Evolutionary conservation across 129 eudicot species (phyloP).

Genomic region (Flaveria ramosissima): DNA sequence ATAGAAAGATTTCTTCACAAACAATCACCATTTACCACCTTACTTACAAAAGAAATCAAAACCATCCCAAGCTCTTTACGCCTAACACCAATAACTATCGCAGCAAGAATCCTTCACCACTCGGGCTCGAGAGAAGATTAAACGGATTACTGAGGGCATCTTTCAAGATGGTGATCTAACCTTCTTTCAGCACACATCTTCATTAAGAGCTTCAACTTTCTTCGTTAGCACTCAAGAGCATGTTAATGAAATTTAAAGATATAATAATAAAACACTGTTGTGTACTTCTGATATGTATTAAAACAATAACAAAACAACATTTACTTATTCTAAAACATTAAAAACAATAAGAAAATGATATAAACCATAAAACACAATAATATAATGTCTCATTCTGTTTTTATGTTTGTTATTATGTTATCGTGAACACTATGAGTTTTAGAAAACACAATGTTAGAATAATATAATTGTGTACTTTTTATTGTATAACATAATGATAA

Average conservation of each 20-base stretch:
- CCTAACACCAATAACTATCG: constrained; percentile 25
- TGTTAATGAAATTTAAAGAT: constrained; percentile 25
- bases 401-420: too few species aligned
- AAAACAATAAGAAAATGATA: too few species aligned
- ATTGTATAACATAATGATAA: too few species aligned
- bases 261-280: too few species aligned
- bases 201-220: constrained; percentile 81
- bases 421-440: too few species aligned
- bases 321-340: too few species aligned
- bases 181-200: constrained; percentile 89
- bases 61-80: constrained; percentile 10
- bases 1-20: constrained; percentile 25
- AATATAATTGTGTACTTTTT: too few species aligned
- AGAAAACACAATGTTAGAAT: too few species aligned
- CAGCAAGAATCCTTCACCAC: constrained; percentile 46
- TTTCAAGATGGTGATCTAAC: constrained; percentile 81
- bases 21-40: constrained; percentile 24
- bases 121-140: constrained; percentile 68
- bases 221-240: constrained; percentile 69
- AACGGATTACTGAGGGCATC: constrained; percentile 75
- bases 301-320: too few species aligned
- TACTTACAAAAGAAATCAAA: constrained; percentile 38
- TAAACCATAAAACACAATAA: too few species aligned
- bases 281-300: too few species aligned
- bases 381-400: too few species aligned